These are phyloP conservation scores for Penicillium sp. DNA, from an alignment of 2,329 filamentous ascomycete species.

Conservation along the genomic window DNA sequence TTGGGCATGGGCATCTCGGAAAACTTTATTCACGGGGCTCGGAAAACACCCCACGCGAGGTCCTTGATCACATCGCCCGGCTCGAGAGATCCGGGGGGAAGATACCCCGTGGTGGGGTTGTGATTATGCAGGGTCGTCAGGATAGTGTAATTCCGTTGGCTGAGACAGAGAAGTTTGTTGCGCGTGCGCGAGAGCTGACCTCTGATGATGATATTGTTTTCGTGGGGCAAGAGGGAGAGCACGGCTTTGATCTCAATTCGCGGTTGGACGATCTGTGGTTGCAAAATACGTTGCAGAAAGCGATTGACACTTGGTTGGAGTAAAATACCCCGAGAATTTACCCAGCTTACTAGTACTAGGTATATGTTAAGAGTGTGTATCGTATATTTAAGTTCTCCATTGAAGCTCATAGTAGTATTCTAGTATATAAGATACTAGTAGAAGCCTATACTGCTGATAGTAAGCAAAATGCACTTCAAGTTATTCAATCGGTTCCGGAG, in stretches of 20 bases:
- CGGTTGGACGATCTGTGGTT: constrained; percentile 35
- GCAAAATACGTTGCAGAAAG: constrained; percentile 27
- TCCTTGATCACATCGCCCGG: constrained; percentile 34
- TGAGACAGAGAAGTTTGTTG: constrained; percentile 34
- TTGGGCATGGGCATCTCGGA: constrained; percentile 20
- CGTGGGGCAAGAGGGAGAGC: constrained; percentile 35
- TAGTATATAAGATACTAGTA: too few species aligned
- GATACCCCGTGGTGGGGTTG: constrained; percentile 36
- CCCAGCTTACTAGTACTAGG: too few species aligned
- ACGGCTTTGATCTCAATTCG: constrained; percentile 40
- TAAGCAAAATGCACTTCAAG: too few species aligned
- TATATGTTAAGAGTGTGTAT: too few species aligned
- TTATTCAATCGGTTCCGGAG: too few species aligned
- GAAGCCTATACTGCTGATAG: too few species aligned
- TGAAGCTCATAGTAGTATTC: too few species aligned
- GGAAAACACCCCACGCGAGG: constrained; percentile 14
- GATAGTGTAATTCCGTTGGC: constrained; percentile 37
- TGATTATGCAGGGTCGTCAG: constrained; percentile 39
- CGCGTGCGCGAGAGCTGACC: constrained; percentile 25
- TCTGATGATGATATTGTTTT: constrained; percentile 30
- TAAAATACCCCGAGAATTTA: too few species aligned
- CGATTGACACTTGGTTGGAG: constrained; percentile 34
- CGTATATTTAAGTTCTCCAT: too few species aligned
- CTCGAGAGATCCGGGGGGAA: constrained; percentile 29
- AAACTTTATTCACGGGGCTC: constrained; percentile 25